Evolutionary conservation across 495 filamentous ascomycete genomes (phyloP).

Genomic region (Beverwykella pulmonaria): DNA sequence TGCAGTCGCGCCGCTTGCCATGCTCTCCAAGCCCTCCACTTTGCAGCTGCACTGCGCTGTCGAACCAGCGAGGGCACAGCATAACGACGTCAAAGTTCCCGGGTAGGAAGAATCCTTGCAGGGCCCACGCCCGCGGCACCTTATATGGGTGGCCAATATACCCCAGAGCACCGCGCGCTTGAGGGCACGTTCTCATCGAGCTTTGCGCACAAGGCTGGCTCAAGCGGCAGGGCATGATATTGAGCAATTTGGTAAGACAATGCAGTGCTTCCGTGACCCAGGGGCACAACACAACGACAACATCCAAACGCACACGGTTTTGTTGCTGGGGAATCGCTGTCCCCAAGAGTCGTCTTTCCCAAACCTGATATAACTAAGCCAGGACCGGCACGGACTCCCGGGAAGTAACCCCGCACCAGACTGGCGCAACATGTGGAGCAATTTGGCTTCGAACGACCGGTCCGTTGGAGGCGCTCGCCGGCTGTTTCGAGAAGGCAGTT

Average conservation of each 20-base stretch:
- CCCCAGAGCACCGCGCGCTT: too few species aligned
- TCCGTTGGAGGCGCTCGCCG: neutral
- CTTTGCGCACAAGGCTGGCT: neutral
- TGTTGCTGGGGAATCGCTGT: neutral
- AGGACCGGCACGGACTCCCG: neutral
- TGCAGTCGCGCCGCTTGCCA: neutral
- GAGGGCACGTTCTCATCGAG: too few species aligned
- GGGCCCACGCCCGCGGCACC: neutral
- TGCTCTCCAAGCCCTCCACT: neutral
- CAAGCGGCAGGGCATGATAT: neutral
- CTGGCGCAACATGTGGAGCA: neutral
- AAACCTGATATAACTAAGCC: neutral
- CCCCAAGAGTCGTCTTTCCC: neutral
- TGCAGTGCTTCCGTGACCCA: neutral
- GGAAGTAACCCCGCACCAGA: neutral
- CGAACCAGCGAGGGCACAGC: neutral
- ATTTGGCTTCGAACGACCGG: neutral
- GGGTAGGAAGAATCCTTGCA: neutral
- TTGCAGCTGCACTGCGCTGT: neutral
- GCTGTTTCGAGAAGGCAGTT: too few species aligned
- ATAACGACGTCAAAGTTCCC: neutral
- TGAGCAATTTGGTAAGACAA: neutral
- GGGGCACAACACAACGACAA: neutral
- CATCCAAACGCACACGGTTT: neutral
- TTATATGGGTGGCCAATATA: neutral